Evolutionary conservation across 352 stramenopile genomes (phyloP), one percentile per base, ranked within the genome.

Genomic region (Phytophthora cryptogea): DNA sequence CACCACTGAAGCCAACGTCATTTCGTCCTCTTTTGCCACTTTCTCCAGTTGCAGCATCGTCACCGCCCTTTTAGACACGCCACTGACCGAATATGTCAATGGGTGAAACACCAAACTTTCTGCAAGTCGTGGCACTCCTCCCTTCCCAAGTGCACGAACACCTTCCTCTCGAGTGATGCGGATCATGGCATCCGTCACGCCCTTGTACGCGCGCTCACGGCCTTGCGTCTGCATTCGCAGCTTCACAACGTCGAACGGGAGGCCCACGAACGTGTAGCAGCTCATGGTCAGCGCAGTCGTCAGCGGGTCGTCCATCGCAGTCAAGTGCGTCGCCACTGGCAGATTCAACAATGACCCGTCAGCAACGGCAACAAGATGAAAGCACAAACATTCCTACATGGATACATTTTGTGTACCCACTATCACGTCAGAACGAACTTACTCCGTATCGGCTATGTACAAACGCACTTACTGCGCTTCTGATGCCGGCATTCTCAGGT

Each of bases 191-290:
- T 94, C 78, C 9, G 74, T 46, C 32, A 93, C 74, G 42, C 79
- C 77, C 36, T 66, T 66, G 70, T 94, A 94, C 10, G 68, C 70
- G 50, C 78, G 75, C 8, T 70, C 76, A 5, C 70, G 66, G 20
- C 69, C 66, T 61, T 94, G 81, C 8, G 86, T 96, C 75, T 95
- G 85, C 49, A 94, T 68, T 4, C 86, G 80, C 54, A 92, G 80
- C 63, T 96, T 96, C 28, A 95, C 73, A 32, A 93, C 85, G 49
- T 96, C 88, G 48, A 96, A 95, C 14, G 88, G 88, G n/a, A 94
- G 82, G 0, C 87, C 85, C 5, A 80, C 76, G 61, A 93, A 94
- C 51, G 92, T 82, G 56, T 80, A 90, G 64, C 84, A 93, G 61
- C 20, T 23, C 20, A 23, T 23, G 20, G 20, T 23, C 20, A 23